Percentiles rank a stretch among this genome's conserved stretches.
Conservation (phyloP, 2,329 filamentous ascomycete genomes). For the Aspergillus niger region DNA sequence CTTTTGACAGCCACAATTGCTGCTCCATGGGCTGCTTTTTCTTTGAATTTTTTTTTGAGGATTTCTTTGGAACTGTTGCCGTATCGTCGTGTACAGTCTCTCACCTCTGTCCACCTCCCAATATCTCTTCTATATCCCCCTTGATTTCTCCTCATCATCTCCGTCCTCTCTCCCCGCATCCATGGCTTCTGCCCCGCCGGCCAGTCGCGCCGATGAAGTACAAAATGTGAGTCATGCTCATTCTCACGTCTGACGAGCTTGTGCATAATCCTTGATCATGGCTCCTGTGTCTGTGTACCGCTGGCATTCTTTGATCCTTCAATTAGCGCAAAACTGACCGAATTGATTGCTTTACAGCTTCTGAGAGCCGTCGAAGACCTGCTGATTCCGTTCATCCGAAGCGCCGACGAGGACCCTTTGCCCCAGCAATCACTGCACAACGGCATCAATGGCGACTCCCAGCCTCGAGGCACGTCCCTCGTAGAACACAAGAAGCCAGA, state of each 20-base stretch:
- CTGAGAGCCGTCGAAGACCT: conserved; percentile 45
- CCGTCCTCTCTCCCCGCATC: conserved; percentile 3
- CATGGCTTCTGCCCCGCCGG: conserved; percentile 28
- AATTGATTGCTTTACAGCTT: conserved; percentile 29
- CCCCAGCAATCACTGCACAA: conserved; percentile 13
- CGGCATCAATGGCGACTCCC: conserved; percentile 51
- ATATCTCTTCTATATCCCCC: background rate
- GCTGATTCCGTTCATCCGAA: conserved; percentile 48
- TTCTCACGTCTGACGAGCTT: background rate
- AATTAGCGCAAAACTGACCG: conserved; percentile 6
- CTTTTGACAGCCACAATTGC: background rate
- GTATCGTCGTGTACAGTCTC: background rate
- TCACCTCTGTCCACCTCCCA: background rate
- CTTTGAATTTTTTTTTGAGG: background rate
- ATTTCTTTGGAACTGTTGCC: background rate
- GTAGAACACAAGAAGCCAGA: conserved; percentile 65
- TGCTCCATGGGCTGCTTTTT: background rate
- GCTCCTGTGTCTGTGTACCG: background rate
- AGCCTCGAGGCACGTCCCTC: conserved; percentile 60
- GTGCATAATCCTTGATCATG: background rate
- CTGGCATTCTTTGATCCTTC: too few relatives aligned
- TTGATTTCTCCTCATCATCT: background rate
- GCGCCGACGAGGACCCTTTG: conserved; percentile 40
- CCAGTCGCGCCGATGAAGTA: conserved; percentile 44
- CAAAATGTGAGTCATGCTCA: conserved; percentile 39